phyloP scores from a whole-genome alignment of 2,329 filamentous ascomycete genomes.

The Colletotrichum scovillei region DNA sequence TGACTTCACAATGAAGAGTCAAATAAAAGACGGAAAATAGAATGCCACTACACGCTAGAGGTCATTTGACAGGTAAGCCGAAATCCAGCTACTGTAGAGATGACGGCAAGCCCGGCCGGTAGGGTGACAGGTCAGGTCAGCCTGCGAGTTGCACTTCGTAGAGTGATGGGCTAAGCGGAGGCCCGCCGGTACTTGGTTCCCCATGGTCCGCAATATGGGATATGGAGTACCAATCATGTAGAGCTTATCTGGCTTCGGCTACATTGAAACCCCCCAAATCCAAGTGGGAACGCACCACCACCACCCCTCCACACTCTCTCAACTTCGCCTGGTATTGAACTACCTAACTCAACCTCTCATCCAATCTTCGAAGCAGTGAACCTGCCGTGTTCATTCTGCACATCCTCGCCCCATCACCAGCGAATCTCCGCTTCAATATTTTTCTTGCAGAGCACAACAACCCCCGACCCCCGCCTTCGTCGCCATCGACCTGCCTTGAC shows the following conservation, averaged over 20 bases:
- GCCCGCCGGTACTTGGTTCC: conserved; percentile 10
- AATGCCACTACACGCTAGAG: background rate
- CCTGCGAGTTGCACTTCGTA: background rate
- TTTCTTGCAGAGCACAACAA: background rate
- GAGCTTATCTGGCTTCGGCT: conserved; percentile 25
- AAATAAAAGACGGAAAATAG: background rate
- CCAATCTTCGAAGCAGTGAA: conserved; percentile 22
- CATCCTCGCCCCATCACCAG: background rate
- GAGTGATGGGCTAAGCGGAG: conserved; percentile 7
- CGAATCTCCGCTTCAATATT: background rate
- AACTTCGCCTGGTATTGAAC: conserved; percentile 20
- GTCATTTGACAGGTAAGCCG: background rate
- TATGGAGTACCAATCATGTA: conserved; percentile 6
- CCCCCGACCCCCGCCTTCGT: background rate
- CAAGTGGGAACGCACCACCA: background rate
- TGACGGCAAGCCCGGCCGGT: background rate
- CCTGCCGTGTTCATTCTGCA: background rate
- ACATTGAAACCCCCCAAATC: background rate
- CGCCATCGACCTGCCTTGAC: background rate
- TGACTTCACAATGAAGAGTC: too few relatives aligned
- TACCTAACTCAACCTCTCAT: conserved; percentile 31
- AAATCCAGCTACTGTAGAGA: background rate
- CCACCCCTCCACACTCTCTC: conserved; percentile 18
- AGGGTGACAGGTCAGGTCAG: background rate
- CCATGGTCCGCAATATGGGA: conserved; percentile 2